Conservation (phyloP, 352 stramenopile genomes). For the Phytophthora lateralis region DNA sequence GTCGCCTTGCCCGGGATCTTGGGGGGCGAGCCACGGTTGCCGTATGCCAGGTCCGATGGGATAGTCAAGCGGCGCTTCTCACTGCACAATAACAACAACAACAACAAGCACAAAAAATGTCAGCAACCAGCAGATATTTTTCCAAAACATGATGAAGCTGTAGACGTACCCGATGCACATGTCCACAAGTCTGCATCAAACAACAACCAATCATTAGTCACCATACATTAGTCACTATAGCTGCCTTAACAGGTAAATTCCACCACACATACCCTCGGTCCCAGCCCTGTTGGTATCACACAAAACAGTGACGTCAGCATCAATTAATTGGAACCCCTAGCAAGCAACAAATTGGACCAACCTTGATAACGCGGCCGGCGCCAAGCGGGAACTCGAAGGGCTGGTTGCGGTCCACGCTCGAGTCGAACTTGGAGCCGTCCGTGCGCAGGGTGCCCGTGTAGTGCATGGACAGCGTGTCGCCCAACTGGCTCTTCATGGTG, state of each 20-base stretch:
- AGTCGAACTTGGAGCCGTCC: constrained; percentile 98
- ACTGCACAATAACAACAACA: constrained; percentile 28
- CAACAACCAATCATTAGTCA: constrained; percentile 16
- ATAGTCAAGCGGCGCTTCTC: constrained; percentile 90
- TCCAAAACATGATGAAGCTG: neutral
- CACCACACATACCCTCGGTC: constrained; percentile 74
- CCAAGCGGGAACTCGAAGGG: constrained; percentile 96
- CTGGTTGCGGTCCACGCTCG: constrained; percentile 92
- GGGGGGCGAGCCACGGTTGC: constrained; percentile 88
- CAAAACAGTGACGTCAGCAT: constrained; percentile 13
- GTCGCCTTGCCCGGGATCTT: constrained; percentile 95
- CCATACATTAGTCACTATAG: neutral
- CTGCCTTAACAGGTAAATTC: constrained; percentile 4
- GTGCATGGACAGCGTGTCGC: constrained; percentile 94
- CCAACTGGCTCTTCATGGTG: constrained; percentile 71
- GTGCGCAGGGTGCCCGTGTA: constrained; percentile 96
- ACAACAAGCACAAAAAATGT: neutral
- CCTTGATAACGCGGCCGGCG: constrained; percentile 94
- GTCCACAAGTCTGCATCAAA: constrained; percentile 62
- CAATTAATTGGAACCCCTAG: constrained; percentile 1
- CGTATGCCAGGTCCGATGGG: constrained; percentile 93
- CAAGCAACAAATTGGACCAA: constrained; percentile 18
- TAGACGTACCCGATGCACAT: constrained; percentile 86
- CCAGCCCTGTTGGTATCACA: constrained; percentile 58
- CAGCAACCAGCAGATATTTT: neutral